Evolutionary conservation across 768 basidiomycete species (phyloP), one percentile per base, ranked within the genome.

Genomic region (Leucocoprinus leucothites): DNA sequence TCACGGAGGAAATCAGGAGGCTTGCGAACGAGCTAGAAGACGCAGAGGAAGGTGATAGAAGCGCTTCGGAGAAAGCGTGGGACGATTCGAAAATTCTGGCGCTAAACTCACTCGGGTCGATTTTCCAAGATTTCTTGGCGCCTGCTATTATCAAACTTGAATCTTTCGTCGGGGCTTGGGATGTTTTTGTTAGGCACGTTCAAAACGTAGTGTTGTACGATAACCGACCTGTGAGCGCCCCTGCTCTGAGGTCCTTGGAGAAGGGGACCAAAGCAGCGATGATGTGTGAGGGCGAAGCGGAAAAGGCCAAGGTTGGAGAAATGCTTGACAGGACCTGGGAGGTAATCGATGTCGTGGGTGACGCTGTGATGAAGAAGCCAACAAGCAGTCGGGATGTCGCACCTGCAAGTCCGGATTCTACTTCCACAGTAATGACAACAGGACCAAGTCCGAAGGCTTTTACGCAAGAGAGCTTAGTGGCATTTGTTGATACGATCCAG

Each of bases 71-170:
- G n/a, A 77, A 82, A 44, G 78, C 85, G 24, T 94, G 91, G 87
- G 89, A 92, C 64, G 94, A 96, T 58, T 91, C 91, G 0, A 91
- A 92, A 66, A 84, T 87, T 24, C 81, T 98, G 28, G 91, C 93
- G 0, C 70, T 97, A 45, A 82, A 87, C 47, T 94, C 91, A 1
- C 79, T 92, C 36, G 92, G 93, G 1, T 82, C 86, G 0, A 87
- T 98, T 54, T 85, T 96, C 66, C 79, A 82, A 59, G 87, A 90
- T 48, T 97, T 95, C 72, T 66, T 94, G 9, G 70, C 82, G 1
- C 71, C 80, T 3, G 89, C 87, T 65, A 81, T 98, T 57, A 83
- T 91, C 70, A 75, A 77, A 36, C 77, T 96, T 2, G 74, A 82
- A 0, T 82, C 85, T 1, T 96, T 92, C 64, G 67, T 71, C 11